Conservation (phyloP, 345 rosid genomes). For the Eucalyptus curtisii region DNA sequence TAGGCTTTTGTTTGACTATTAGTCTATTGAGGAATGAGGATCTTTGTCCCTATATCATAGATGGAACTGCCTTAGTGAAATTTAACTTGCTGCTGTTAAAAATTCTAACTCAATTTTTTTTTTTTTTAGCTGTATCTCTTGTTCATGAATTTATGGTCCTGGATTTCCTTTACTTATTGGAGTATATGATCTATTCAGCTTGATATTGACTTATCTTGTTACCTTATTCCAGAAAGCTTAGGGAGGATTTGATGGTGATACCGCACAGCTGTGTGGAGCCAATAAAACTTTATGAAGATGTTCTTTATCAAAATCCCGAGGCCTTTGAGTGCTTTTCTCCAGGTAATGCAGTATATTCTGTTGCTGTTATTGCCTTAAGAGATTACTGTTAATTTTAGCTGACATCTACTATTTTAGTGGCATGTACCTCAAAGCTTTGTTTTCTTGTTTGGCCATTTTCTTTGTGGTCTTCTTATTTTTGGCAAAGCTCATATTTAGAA, state of each 20-base stretch:
- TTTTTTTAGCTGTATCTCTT: not conserved
- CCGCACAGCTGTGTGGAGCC: conserved; percentile 24
- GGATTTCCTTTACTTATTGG: not conserved
- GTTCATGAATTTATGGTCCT: not conserved
- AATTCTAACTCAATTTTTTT: not conserved
- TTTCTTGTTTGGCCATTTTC: not conserved
- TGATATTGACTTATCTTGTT: not conserved
- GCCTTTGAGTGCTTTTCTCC: conserved; percentile 82
- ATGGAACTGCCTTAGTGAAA: not conserved
- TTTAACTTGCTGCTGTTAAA: not conserved
- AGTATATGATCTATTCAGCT: not conserved
- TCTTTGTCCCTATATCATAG: not conserved
- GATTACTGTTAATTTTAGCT: not conserved
- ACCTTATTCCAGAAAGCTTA: conserved; percentile 44
- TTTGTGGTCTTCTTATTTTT: not conserved
- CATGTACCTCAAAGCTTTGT: not conserved
- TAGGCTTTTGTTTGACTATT: not conserved
- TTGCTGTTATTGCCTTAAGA: not conserved
- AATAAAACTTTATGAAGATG: conserved; percentile 44
- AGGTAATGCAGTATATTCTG: conserved; percentile 33
- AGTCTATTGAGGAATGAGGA: not conserved
- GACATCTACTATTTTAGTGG: not conserved
- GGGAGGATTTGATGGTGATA: conserved; percentile 29
- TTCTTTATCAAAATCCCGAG: conserved; percentile 51
- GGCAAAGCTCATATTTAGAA: not conserved